Base-by-base conservation (phyloP, 2,329 filamentous ascomycete species). In the Scytalidium lignicola region DNA sequence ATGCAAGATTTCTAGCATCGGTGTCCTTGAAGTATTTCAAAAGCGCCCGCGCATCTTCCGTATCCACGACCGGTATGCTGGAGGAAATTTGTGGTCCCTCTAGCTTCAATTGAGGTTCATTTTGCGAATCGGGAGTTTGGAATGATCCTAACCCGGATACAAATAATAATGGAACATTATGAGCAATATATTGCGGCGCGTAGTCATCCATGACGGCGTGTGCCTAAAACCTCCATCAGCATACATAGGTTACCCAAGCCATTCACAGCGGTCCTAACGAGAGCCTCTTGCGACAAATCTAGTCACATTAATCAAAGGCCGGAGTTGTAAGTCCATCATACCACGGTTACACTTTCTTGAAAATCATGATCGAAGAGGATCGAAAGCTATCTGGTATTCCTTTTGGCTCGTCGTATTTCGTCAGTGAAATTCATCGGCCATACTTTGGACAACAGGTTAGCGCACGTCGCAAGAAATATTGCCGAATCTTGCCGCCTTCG, bases 121-220 rank as follows among this genome's bases (percentile, higher is more conserved):
- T 58, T 47, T 69, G 62, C 51, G 72, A 66, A 56, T 72, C 63
- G 56, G 74, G 57, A 21, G 61, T 64, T 60, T 67, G 70, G 41
- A 51, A 59, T 57, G 64, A 64, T 63, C 70, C 75, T 28, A 96
- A 77, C 12, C 92, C 93, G 32, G 90, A 90, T 28, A 95, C 79
- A 43, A 95, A 74, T 53, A 97, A 71, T 50, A 96, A 78, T 29
- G 92, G 92, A 60, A 95, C 78, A 70, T 93, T 95, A 70, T 93
- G 90, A 65, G 85, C 82, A 67, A 95, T 75, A 72, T 91, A 95
- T 68, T 85, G 86, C 51, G 72, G 67, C 48, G 88, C 86, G 70
- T 90, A 92, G 60, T 80, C 87, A 68, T 93, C 86, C 88, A 93
- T 93, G 37, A 51, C 54, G 49, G 51, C 51, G 48, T 52, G 32